Percentiles rank a stretch among this genome's conserved stretches.
Conservation (phyloP, 1,284 basidiomycete genomes). For the Albatrellus sp. region DNA sequence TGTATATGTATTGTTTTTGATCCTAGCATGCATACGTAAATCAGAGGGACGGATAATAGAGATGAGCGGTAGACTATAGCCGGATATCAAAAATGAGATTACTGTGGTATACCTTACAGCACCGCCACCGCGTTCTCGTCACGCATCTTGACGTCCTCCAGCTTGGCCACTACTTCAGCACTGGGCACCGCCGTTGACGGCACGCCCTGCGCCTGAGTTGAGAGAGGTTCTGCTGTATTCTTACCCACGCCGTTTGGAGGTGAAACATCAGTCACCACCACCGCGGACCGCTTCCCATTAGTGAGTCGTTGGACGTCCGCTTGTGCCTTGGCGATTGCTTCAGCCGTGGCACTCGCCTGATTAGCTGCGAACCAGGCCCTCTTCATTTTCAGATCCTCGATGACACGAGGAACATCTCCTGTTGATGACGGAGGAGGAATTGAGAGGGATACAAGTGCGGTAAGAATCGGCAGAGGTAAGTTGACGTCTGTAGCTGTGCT, state of each 20-base stretch:
- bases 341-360: constrained; percentile 53
- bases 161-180: constrained; percentile 21
- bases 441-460: constrained; percentile 79
- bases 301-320: constrained; percentile 64
- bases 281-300: constrained; percentile 29
- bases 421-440: constrained; percentile 81
- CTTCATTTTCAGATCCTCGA: constrained; percentile 90
- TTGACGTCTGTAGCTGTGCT: constrained; percentile 42
- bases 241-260: constrained; percentile 36
- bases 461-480: constrained; percentile 77
- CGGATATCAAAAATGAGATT: too few relatives aligned
- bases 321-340: constrained; percentile 71
- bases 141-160: constrained; percentile 35
- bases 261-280: constrained; percentile 24
- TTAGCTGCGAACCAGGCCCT: constrained; percentile 88
- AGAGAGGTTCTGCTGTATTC: constrained; percentile 32
- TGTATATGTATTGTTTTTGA: too few relatives aligned
- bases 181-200: constrained; percentile 10
- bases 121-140: constrained; percentile 19
- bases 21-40: too few relatives aligned
- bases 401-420: constrained; percentile 71
- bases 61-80: too few relatives aligned
- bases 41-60: too few relatives aligned
- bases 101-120: constrained; percentile 4
- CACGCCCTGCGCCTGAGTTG: constrained; percentile 23